Percentiles rank a stretch among this genome's conserved stretches.
Conservation (phyloP, 257 asterid genomes). For the Jaltomata sinuosa region DNA sequence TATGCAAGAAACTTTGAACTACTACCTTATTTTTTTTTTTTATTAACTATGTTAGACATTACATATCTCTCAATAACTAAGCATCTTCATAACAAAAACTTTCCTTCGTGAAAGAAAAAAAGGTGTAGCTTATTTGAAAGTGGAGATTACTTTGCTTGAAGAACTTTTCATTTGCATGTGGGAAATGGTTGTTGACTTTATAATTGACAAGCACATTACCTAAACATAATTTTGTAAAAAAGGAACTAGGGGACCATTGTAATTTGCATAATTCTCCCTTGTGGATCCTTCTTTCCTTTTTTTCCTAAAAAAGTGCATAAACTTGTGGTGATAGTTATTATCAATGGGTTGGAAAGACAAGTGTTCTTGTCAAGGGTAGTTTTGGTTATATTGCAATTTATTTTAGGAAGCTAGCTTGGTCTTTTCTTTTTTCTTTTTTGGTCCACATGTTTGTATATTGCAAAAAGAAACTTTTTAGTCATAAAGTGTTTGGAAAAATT, state of each 20-base stretch:
- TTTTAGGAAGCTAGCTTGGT: not conserved
- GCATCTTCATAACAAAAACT: not conserved
- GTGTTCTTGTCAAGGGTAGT: not conserved
- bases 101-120: not conserved
- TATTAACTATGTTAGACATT: not conserved
- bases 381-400: not conserved
- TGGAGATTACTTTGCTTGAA: not conserved
- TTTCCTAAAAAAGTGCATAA: not conserved
- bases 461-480: not conserved
- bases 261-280: conserved; percentile 1
- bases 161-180: not conserved
- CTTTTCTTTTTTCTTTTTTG: not conserved
- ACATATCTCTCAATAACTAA: not conserved
- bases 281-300: not conserved
- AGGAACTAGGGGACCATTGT: not conserved
- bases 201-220: conserved; percentile 1
- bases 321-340: not conserved
- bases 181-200: conserved; percentile 2
- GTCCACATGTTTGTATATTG: not conserved
- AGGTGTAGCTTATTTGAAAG: not conserved
- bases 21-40: not conserved
- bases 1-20: not conserved
- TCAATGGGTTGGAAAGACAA: conserved; percentile 1
- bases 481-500: not conserved
- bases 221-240: not conserved